phyloP scores from a whole-genome alignment of 1,139 yeast genomes.

The Suhomyces ambrosiae region DNA sequence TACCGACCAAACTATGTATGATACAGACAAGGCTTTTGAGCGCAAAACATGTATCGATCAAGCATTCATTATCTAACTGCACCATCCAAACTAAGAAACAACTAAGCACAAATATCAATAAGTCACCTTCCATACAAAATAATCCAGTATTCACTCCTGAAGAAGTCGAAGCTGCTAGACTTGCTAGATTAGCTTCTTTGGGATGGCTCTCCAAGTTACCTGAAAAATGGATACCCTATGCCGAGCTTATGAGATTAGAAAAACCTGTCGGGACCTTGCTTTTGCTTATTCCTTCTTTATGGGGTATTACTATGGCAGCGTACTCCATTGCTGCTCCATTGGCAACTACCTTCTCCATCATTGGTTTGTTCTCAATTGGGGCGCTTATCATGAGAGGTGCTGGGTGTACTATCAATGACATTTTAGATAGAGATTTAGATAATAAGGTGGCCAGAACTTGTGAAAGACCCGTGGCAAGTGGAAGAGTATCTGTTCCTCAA shows the following conservation, averaged over 20 bases:
- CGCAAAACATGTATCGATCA: too few relatives aligned
- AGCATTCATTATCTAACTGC: neutral
- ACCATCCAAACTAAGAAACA: neutral
- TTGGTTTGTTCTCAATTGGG: slow-evolving; percentile 76
- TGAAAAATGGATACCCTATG: slow-evolving; percentile 77
- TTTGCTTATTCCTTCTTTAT: slow-evolving; percentile 73
- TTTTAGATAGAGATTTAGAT: slow-evolving; percentile 81
- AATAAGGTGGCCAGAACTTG: slow-evolving; percentile 83
- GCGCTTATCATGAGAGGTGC: slow-evolving; percentile 95
- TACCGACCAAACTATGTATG: neutral
- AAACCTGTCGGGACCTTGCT: slow-evolving; percentile 93
- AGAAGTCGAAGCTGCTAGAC: slow-evolving; percentile 58
- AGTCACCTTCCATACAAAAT: neutral
- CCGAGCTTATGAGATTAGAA: slow-evolving; percentile 87
- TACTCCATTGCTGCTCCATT: slow-evolving; percentile 70
- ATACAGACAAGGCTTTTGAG: too few relatives aligned
- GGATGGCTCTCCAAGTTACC: slow-evolving; percentile 71
- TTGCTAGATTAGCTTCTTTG: slow-evolving; percentile 57
- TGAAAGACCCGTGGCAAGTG: slow-evolving; percentile 89
- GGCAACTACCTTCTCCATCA: slow-evolving; percentile 56
- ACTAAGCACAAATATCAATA: neutral
- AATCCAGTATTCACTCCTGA: slow-evolving; percentile 47
- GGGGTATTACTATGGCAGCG: slow-evolving; percentile 89
- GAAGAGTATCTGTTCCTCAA: slow-evolving; percentile 69
- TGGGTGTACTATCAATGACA: slow-evolving; percentile 94